phyloP scores from a whole-genome alignment of 1,139 yeast genomes.

The Casaregolazyma lundiana region DNA sequence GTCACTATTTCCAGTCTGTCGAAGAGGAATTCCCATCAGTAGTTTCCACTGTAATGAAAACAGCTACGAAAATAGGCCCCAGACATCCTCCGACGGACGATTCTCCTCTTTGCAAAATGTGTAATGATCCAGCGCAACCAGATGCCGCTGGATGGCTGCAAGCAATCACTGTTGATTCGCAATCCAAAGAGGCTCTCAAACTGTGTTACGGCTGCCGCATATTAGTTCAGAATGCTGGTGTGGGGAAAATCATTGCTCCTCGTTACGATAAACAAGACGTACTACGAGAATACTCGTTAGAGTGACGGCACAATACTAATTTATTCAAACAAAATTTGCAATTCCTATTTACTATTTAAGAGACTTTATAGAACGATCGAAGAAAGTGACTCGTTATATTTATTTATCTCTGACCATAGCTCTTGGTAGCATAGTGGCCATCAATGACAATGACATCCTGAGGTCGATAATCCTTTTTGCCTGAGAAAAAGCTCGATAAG shows the following conservation, averaged over 20 bases:
- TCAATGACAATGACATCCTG: conserved; percentile 68
- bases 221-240: conserved; percentile 36
- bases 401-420: conserved; percentile 47
- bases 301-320: not conserved
- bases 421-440: conserved; percentile 70
- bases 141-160: conserved; percentile 67
- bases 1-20: conserved; percentile 65
- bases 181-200: conserved; percentile 22
- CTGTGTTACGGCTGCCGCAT: conserved; percentile 80
- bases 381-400: no score
- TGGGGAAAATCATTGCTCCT: conserved; percentile 21
- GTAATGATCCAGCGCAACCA: conserved; percentile 31
- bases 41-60: conserved; percentile 87
- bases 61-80: conserved; percentile 68
- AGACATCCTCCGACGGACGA: conserved; percentile 9
- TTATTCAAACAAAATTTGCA: not conserved
- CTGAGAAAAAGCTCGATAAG: conserved; percentile 57
- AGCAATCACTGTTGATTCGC: conserved; percentile 55
- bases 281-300: conserved; percentile 18
- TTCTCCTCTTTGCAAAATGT: conserved; percentile 32
- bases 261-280: conserved; percentile 18
- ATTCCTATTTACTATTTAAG: not conserved
- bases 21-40: conserved; percentile 87
- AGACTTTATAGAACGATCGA: no score
- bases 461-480: conserved; percentile 62